Evolutionary conservation across 495 filamentous ascomycete genomes (phyloP), one percentile per base, ranked within the genome.

Genomic region (Neurospora africana): DNA sequence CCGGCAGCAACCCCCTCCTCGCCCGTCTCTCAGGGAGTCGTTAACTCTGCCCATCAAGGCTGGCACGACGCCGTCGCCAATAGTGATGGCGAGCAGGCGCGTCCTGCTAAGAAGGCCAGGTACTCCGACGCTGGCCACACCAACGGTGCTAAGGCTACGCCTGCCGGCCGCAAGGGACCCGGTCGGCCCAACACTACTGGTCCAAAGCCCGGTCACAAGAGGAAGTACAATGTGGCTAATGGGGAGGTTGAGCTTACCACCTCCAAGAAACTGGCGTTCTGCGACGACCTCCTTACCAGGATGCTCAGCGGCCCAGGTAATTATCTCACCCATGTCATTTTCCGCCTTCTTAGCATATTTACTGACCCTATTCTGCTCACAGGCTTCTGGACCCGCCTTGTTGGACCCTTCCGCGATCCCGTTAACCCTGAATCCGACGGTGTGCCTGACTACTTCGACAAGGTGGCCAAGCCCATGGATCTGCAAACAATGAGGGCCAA

Each of bases 381-480:
- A 86, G 84, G 85, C 21, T 88, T 85, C 76, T 88, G 86, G 86
- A 88, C 86, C n/a, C 84, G 86, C 9, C 81, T 86, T 3, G 85
- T 88, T 9, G 84, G 84, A 0, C 84, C 84, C 10, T 87, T 86
- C 75, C 82, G 81, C 13, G 79, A 84, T 23, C 84, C 84, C 35
- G 84, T 86, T 9, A 77, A 81, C 69, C 84, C 84, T 5, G 74
- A 74, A 10, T 72, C 79, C 44, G 84, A 86, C 71, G 83, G 80
- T 10, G 83, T 85, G 23, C 83, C 83, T 13, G 82, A 85, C 72
- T 86, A 86, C 72, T 70, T 82, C n/a, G 77, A 82, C 1, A 84
- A 85, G 71, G 71, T 86, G 53, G 79, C 79, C 69, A 80, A 72
- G 41, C 84, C 84, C 19, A 86, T 86, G 84, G 84, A 85, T 73